Conservation (phyloP, 371 early-diverging fungal genomes). For the Blastocladiella emersonii region DNA sequence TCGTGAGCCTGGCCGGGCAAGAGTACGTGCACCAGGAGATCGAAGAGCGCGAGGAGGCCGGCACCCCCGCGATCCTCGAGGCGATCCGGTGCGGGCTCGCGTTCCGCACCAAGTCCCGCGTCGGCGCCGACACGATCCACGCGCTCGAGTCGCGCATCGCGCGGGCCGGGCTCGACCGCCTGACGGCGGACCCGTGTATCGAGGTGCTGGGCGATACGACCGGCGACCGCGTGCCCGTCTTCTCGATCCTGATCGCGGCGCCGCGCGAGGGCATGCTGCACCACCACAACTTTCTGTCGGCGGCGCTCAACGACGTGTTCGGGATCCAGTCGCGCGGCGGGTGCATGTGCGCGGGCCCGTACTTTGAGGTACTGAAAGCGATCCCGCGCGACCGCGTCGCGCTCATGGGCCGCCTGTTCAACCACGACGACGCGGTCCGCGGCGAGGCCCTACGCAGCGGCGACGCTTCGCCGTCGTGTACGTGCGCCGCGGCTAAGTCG, state of each 20-base stretch:
- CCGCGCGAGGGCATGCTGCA: neutral
- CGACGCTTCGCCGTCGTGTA: too few relatives aligned
- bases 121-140: neutral
- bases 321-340: constrained; percentile 12
- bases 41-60: constrained; percentile 9
- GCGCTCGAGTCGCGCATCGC: neutral
- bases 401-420: too few relatives aligned
- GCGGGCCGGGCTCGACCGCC: neutral
- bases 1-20: constrained; percentile 1
- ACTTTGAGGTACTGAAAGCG: neutral
- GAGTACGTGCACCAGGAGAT: neutral
- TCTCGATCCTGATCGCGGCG: constrained; percentile 4
- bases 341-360: constrained; percentile 8
- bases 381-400: too few relatives aligned
- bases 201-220: constrained; percentile 2
- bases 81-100: constrained; percentile 10
- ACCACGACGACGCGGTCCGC: too few relatives aligned
- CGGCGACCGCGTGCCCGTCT: constrained; percentile 8
- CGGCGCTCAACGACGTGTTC: constrained; percentile 9
- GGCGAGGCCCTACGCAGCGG: too few relatives aligned
- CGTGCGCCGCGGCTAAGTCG: too few relatives aligned
- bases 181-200: neutral
- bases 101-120: constrained; percentile 6
- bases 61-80: constrained; percentile 10
- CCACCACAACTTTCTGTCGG: constrained; percentile 9